These are phyloP conservation scores for Epichloe hybrida DNA, from an alignment of 2,329 filamentous ascomycete genomes.

Conservation along the genomic window DNA sequence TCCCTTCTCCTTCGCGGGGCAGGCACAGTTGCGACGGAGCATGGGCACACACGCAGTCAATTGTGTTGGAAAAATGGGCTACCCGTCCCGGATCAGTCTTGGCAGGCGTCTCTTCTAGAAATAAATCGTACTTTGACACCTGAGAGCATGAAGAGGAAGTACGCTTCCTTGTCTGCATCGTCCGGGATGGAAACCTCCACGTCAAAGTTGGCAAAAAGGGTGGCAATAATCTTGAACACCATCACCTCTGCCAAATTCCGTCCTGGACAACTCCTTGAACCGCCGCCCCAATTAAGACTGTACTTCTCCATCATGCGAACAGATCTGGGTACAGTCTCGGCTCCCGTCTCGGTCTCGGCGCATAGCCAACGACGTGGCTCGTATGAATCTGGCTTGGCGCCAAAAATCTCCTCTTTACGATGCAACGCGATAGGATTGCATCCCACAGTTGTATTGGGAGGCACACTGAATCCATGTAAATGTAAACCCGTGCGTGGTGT, in stretches of 20 bases:
- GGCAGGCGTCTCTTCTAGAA: not conserved
- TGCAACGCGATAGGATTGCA: conserved; percentile 39
- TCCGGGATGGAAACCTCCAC: conserved; percentile 26
- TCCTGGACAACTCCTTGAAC: conserved; percentile 36
- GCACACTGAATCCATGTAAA: conserved; percentile 27
- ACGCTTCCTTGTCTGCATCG: conserved; percentile 27
- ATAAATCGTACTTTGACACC: conserved; percentile 30
- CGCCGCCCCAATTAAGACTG: conserved; percentile 39
- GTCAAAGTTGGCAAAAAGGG: conserved; percentile 33
- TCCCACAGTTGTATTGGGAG: conserved; percentile 33
- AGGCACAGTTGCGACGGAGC: too few relatives aligned
- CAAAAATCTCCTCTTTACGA: conserved; percentile 35
- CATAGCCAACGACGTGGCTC: conserved; percentile 34
- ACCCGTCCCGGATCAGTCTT: not conserved
- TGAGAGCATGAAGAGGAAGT: conserved; percentile 39
- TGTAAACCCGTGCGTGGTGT: conserved; percentile 24
- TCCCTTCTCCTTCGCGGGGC: too few relatives aligned
- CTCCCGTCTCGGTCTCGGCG: conserved; percentile 12
- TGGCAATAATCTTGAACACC: conserved; percentile 29
- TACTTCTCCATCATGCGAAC: conserved; percentile 31
- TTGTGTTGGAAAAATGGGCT: too few relatives aligned
- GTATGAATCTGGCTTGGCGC: conserved; percentile 29
- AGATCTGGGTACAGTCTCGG: conserved; percentile 4
- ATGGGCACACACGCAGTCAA: too few relatives aligned
- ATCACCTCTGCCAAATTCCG: conserved; percentile 37